A percentile compares a stretch with the other conserved stretches of the same genome.
Evolutionary conservation across 148 eudicot genomes (phyloP).

Genomic region (Talinum fruticosum): DNA sequence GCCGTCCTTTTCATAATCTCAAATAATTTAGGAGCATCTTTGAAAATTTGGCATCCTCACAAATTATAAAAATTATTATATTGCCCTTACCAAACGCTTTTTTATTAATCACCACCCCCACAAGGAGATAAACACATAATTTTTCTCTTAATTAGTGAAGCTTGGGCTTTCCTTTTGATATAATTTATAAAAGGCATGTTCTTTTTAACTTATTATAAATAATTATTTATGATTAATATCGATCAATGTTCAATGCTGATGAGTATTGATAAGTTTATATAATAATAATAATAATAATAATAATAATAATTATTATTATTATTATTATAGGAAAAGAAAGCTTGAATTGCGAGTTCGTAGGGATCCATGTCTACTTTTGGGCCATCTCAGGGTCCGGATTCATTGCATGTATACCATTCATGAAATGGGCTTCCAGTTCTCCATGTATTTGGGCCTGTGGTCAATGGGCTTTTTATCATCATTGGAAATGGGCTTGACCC

Average conservation of each 20-base stretch:
- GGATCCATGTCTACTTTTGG: not conserved
- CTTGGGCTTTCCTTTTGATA: too few species aligned
- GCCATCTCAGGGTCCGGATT: not conserved
- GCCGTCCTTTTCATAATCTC: not conserved
- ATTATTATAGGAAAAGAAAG: too few species aligned
- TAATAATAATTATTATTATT: too few species aligned
- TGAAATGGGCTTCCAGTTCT: not conserved
- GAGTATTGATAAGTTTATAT: too few species aligned
- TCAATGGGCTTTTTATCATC: too few species aligned
- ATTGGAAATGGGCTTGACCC: not conserved
- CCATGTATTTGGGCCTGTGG: not conserved
- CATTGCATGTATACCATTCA: not conserved
- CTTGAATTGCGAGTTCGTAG: too few species aligned
- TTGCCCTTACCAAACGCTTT: not conserved
- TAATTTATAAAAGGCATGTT: too few species aligned
- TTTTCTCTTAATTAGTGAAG: too few species aligned
- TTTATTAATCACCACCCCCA: not conserved
- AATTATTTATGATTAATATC: too few species aligned
- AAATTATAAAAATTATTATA: not conserved
- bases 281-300: too few species aligned
- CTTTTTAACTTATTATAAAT: too few species aligned
- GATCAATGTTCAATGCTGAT: too few species aligned
- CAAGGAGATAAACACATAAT: not conserved
- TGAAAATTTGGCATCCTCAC: not conserved
- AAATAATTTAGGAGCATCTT: conserved; percentile 1